phyloP scores from a whole-genome alignment of 1,284 basidiomycete species.

The Cutaneotrichosporon sp. region DNA sequence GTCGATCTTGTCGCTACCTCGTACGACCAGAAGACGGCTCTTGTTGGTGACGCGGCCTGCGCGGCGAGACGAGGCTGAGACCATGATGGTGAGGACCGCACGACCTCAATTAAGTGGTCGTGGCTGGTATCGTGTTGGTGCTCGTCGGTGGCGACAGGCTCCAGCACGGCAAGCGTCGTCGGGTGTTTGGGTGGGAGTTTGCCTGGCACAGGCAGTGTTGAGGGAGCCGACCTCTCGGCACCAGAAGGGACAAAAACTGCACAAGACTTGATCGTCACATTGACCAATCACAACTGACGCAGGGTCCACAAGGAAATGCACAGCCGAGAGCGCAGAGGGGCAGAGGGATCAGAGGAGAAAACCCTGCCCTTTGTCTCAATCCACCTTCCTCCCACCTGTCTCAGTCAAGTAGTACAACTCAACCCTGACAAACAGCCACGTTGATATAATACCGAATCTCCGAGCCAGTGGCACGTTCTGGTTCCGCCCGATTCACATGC shows the following conservation, averaged over 20 bases:
- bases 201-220: constrained; percentile 5
- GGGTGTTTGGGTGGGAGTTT: constrained; percentile 10
- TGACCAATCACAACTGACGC: neutral
- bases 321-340: too few relatives aligned
- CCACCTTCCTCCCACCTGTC: neutral
- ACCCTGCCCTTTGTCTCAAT: neutral
- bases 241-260: constrained; percentile 7
- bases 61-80: constrained; percentile 47
- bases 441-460: neutral
- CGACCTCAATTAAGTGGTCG: constrained; percentile 11
- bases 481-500: neutral
- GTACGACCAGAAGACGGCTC: constrained; percentile 77
- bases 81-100: constrained; percentile 19
- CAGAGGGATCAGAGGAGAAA: neutral
- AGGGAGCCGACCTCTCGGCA: constrained; percentile 4
- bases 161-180: constrained; percentile 8
- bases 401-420: neutral
- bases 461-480: neutral
- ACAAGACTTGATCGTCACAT: neutral
- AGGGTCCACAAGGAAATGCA: too few relatives aligned
- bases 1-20: constrained; percentile 76
- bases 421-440: neutral
- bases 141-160: constrained; percentile 14
- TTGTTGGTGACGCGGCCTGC: constrained; percentile 75
- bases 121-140: constrained; percentile 8